A percentile compares a stretch with the other conserved stretches of the same genome.
phyloP scores from a whole-genome alignment of 306 rosid species.

The Vigna reflexopilosa region DNA sequence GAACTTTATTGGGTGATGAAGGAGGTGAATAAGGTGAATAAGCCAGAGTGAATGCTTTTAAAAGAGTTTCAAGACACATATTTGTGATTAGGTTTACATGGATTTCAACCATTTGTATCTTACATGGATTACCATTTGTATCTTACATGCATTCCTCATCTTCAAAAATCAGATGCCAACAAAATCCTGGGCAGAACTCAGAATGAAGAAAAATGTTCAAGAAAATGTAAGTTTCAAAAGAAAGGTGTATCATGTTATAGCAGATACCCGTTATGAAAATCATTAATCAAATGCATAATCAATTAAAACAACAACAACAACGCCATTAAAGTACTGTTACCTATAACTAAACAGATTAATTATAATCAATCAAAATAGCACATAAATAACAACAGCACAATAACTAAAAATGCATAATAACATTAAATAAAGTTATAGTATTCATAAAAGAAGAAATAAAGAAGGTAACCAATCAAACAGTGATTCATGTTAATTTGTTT shows the following conservation, averaged over 20 bases:
- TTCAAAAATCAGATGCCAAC: slow-evolving; percentile 33
- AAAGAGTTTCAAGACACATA: not conserved
- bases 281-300: not conserved
- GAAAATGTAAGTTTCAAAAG: not conserved
- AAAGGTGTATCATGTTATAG: slow-evolving; percentile 12
- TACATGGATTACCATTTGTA: no score
- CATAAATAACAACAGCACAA: not conserved
- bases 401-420: slow-evolving; percentile 6
- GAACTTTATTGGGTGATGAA: not conserved
- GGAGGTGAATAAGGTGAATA: no score
- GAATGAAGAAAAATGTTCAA: not conserved
- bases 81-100: not conserved
- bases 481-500: not conserved
- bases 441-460: not conserved
- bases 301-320: not conserved
- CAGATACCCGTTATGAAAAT: not conserved
- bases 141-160: not conserved
- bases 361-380: not conserved
- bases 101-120: not conserved
- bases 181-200: not conserved
- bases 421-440: not conserved
- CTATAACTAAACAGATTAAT: slow-evolving; percentile 15
- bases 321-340: not conserved
- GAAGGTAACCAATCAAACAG: not conserved
- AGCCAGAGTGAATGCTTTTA: not conserved